Evolutionary conservation across 1,139 yeast species (phyloP), one percentile per base, ranked within the genome.

Genomic region (Schwanniomyces etchellsii): DNA sequence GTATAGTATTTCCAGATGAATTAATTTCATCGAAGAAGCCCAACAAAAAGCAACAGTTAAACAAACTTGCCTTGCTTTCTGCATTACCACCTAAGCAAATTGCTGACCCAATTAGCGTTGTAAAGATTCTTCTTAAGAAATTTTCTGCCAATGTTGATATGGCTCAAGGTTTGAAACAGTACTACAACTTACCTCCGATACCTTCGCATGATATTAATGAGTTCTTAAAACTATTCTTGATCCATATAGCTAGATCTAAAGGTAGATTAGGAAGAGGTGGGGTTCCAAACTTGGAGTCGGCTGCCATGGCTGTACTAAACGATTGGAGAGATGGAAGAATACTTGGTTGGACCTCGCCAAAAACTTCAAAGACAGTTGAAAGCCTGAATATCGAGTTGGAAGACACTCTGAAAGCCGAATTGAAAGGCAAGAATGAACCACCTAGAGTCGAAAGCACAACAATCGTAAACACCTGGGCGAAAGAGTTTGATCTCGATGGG

Each of bases 301-400:
- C 98, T 9, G 96, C 95, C 24, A 58, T 74, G 46, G 70, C 85
- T 21, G 83, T 91, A 4, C 70, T 93, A 49, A 85, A 77, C 44
- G 99, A 91, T 60, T 93, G 97, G 97, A 80, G 96, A 61, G 96
- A 89, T 57, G 98, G 98, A 35, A 77, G 94, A 52, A 75, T 91
- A 44, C 60, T 81, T 34, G 96, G 97, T 28, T 91, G 96, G 96
- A 78, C 88, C 2, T 57, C 79, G 45, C 95, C 96, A 28, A 84
- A 81, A 43, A 69, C 78, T 6, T 47, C 47, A 17, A 47, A 40
- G 14, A 40, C 43, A 23, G 34, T 27, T 22, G 64, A 53, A 5
- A 47, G 60, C 10, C 54, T 55, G 11, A 45, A 41, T 22, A 44
- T 40, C 22, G 52, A 47, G 14, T 14, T 9, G 34, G 39, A 51